Conservation (phyloP, 1,284 basidiomycete species). For the Pterulicium gracile region DNA sequence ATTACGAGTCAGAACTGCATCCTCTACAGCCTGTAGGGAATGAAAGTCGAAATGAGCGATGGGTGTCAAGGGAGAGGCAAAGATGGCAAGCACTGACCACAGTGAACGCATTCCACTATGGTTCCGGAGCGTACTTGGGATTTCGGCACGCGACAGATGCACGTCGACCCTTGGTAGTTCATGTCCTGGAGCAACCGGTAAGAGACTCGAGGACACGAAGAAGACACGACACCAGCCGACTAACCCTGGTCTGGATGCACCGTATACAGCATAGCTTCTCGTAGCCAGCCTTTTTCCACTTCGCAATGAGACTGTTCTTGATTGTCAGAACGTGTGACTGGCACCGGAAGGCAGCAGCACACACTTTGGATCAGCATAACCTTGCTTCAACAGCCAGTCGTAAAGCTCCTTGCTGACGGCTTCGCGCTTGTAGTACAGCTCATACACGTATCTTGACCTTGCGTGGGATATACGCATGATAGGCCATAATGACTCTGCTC, state of each 20-base stretch:
- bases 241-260: constrained; percentile 89
- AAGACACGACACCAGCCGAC: constrained; percentile 14
- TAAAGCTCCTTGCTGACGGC: constrained; percentile 91
- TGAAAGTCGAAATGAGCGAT: constrained; percentile 7
- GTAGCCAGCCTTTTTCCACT: constrained; percentile 99
- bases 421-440: constrained; percentile 97
- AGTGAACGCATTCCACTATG: constrained; percentile 95
- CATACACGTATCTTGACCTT: constrained; percentile 94
- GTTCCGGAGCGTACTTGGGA: constrained; percentile 84
- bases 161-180: constrained; percentile 99
- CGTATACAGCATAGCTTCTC: constrained; percentile 97
- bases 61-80: constrained; percentile 8
- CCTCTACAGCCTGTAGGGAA: constrained; percentile 57
- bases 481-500: constrained; percentile 95
- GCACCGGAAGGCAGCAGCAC: constrained; percentile 21
- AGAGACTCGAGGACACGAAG: constrained; percentile 9
- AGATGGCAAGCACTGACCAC: constrained; percentile 59
- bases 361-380: constrained; percentile 95
- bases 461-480: constrained; percentile 98
- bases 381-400: constrained; percentile 97
- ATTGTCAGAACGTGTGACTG: constrained; percentile 9
- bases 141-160: constrained; percentile 96
- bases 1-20: constrained; percentile 73
- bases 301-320: constrained; percentile 83
- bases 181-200: constrained; percentile 59